Evolutionary conservation across 768 basidiomycete genomes (phyloP).

Genomic region (Pseudohyphozyma bogoriensis): DNA sequence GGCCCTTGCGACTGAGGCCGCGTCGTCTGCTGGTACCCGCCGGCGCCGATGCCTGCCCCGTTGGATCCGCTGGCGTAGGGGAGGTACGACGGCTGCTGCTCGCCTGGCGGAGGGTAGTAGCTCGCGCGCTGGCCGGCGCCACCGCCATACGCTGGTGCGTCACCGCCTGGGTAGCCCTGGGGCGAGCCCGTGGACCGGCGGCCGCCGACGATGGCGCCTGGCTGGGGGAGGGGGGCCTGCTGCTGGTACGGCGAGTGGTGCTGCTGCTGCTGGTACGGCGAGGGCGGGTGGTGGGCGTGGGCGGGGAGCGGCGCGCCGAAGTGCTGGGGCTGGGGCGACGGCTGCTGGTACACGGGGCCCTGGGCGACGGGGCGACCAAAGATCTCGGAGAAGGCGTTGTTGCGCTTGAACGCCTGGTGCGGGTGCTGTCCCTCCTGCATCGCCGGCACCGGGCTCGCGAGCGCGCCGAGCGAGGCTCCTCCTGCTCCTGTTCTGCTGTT

Average conservation of each 20-base stretch:
- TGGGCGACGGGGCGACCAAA: neutral
- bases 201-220: neutral
- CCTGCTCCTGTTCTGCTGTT: no score
- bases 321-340: neutral
- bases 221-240: neutral
- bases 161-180: neutral
- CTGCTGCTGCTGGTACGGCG: neutral
- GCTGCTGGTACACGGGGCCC: neutral
- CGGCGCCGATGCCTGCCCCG: no score
- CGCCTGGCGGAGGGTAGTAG: neutral
- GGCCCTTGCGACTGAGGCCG: neutral
- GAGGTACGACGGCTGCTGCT: slow-evolving; percentile 8
- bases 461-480: no score
- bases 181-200: neutral
- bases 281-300: no score
- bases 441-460: no score
- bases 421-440: neutral
- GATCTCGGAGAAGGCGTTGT: neutral
- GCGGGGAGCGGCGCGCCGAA: no score
- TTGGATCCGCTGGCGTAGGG: slow-evolving; percentile 21
- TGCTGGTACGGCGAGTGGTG: neutral
- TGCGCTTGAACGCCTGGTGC: neutral
- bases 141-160: neutral
- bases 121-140: neutral
- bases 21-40: no score